Percentiles rank a stretch among this genome's conserved stretches.
Conservation (phyloP, 495 filamentous ascomycete species). For the Hapsidospora chrysogenum region DNA sequence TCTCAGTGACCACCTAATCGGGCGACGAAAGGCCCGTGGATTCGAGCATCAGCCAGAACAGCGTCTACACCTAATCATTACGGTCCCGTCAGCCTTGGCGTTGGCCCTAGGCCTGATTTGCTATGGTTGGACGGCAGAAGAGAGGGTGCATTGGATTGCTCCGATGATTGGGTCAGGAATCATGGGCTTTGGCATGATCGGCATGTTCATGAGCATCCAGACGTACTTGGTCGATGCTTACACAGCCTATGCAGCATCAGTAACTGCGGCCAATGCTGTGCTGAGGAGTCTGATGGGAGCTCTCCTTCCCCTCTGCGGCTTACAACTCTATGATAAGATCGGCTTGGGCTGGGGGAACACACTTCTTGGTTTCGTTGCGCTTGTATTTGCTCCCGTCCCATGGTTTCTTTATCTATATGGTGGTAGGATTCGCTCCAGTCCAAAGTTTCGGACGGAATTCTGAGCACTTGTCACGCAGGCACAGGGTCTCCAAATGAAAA, state of each 20-base stretch:
- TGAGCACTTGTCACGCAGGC: too few species aligned
- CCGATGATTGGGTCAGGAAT: constrained; percentile 26
- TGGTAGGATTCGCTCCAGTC: too few species aligned
- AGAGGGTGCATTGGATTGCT: constrained; percentile 24
- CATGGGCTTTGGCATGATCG: constrained; percentile 28
- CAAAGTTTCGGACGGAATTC: too few species aligned
- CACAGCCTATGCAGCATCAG: constrained; percentile 42
- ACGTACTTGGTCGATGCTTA: constrained; percentile 36
- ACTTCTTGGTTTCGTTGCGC: constrained; percentile 34
- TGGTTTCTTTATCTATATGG: too few species aligned
- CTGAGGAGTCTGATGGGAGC: constrained; percentile 36
- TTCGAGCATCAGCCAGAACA: constrained; percentile 34
- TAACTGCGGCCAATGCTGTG: constrained; percentile 35
- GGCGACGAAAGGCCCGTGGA: constrained; percentile 6
- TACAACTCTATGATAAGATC: constrained; percentile 32
- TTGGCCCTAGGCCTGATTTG: constrained; percentile 31
- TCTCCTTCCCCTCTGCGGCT: constrained; percentile 38
- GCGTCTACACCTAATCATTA: constrained; percentile 32
- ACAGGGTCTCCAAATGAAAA: too few species aligned
- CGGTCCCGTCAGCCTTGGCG: constrained; percentile 24
- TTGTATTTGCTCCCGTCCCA: constrained; percentile 32
- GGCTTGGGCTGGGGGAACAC: constrained; percentile 48
- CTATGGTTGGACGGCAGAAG: constrained; percentile 27
- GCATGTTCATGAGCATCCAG: constrained; percentile 19
- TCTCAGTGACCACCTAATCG: constrained; percentile 12